Base-by-base conservation (phyloP, 2,329 filamentous ascomycete species). In the Annulohypoxylon truncatum region DNA sequence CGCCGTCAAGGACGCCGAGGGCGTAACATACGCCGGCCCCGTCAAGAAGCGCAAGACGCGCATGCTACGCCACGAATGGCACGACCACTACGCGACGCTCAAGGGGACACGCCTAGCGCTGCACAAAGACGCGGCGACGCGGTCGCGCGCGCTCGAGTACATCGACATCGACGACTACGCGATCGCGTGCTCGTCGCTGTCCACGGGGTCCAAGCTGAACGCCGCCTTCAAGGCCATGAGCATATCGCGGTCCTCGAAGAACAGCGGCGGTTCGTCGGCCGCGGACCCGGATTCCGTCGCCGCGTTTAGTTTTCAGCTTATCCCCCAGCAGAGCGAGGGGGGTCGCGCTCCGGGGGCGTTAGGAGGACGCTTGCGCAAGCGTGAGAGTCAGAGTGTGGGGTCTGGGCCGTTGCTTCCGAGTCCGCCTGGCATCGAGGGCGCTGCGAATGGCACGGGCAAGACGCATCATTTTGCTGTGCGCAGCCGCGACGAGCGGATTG, bases 1-100 rank as follows among this genome's bases (percentile, higher is more conserved):
- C 35, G 67, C 57, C 71, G 70, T 77, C 73, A 77, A 78, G 20
- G 78, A 79, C 63, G 75, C 77, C 53, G 81, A 84, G 56, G 87
- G 88, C 61, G 80, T 91, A 68, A 87, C 88, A 31, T 92, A 94
- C 79, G 88, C 92, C 52, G 96, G 96, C 1, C 94, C 90, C 79
- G 97, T 99, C 89, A 94, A 93, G 84, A 97, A 97, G 84, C 92
- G 95, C 76, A 93, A 93, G 82, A 96, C 91, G 31, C 90, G 89
- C 75, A 89, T 97, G 83, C 87, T 97, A 66, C 92, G 93, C 44
- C 92, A 97, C 78, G 94, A 97, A 81, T 97, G 94, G 94, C 89
- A 94, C 75, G 92, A 96, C 77, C 91, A 93, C 72, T 96, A 95
- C 82, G 96, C 96, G 78, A 93, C 92, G 24, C 90, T 97, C 68